A percentile compares a stretch with the other conserved stretches of the same genome.
phyloP scores from a whole-genome alignment of 2,329 filamentous ascomycete species.

The Ascosphaera apis region DNA sequence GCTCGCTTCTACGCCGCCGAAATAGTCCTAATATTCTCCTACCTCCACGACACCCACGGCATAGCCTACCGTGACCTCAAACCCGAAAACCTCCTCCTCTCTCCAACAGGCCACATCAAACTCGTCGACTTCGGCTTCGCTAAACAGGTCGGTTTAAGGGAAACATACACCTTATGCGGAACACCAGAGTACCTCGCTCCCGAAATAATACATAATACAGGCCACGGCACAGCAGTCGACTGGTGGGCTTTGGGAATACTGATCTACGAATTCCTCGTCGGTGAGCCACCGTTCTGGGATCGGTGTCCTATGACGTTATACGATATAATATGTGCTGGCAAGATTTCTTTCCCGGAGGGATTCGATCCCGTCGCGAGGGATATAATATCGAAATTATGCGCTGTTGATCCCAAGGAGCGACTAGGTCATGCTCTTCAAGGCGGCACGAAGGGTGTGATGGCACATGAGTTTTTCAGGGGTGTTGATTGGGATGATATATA shows the following conservation, averaged over 20 bases:
- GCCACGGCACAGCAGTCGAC: slow-evolving; percentile 89
- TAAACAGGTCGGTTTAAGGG: slow-evolving; percentile 33
- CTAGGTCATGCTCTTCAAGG: slow-evolving; percentile 72
- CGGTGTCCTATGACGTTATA: slow-evolving; percentile 99
- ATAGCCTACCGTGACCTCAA: slow-evolving; percentile 44
- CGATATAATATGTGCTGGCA: slow-evolving; percentile 90
- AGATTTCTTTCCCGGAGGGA: slow-evolving; percentile 94
- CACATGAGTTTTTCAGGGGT: slow-evolving; percentile 90
- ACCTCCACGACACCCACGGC: slow-evolving; percentile 38
- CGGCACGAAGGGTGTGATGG: slow-evolving; percentile 96
- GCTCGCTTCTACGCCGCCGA: slow-evolving; percentile 44
- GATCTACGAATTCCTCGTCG: slow-evolving; percentile 98
- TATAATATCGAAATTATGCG: no score
- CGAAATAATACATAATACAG: slow-evolving; percentile 96
- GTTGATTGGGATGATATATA: slow-evolving; percentile 99
- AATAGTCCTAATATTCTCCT: slow-evolving; percentile 41
- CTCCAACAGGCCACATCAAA: slow-evolving; percentile 41
- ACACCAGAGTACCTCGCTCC: slow-evolving; percentile 99
- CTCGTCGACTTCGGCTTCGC: slow-evolving; percentile 46
- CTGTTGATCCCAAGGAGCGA: slow-evolving; percentile 82
- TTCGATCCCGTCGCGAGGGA: slow-evolving; percentile 82
- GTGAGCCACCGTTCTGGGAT: slow-evolving; percentile 94
- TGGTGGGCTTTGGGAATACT: slow-evolving; percentile 99
- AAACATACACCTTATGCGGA: slow-evolving; percentile 80
- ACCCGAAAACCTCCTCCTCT: slow-evolving; percentile 43